Evolutionary conservation across 2,329 filamentous ascomycete genomes (phyloP).

Genomic region (Aspergillus udagawae): DNA sequence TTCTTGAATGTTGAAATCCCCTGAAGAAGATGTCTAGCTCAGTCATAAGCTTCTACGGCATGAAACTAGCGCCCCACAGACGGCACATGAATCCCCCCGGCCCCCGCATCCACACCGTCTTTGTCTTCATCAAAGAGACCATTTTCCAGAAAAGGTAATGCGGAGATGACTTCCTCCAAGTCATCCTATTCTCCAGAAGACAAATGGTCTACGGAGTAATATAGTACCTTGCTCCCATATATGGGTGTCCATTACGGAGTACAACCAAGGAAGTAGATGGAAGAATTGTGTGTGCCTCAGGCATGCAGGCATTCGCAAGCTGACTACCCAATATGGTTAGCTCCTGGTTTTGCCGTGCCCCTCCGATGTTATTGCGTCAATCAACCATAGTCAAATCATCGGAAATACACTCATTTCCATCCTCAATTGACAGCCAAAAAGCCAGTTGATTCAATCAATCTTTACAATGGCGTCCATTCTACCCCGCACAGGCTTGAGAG

Average conservation of each 20-base stretch:
- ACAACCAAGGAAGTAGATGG: not conserved
- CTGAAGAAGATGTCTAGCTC: too few relatives aligned
- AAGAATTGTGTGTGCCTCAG: not conserved
- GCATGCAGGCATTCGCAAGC: not conserved
- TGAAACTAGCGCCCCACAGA: too few relatives aligned
- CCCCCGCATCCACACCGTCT: not conserved
- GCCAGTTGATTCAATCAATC: not conserved
- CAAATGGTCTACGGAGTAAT: too few relatives aligned
- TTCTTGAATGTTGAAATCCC: too few relatives aligned
- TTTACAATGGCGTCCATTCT: conserved; percentile 27
- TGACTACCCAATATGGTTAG: not conserved
- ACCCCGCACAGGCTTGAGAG: conserved; percentile 23
- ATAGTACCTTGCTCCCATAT: not conserved
- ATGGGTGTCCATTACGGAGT: too few relatives aligned
- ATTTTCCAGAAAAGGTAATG: not conserved
- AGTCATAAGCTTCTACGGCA: not conserved
- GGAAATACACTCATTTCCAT: not conserved
- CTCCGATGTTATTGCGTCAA: not conserved
- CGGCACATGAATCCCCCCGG: too few relatives aligned
- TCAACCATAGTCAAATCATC: not conserved
- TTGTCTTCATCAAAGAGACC: not conserved
- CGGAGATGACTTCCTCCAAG: not conserved
- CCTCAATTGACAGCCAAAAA: not conserved
- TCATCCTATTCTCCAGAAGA: not conserved
- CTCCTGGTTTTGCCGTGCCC: not conserved